A percentile compares a stretch with the other conserved stretches of the same genome.
These are phyloP conservation scores for Chaetomium olivaceum DNA, from an alignment of 2,329 filamentous ascomycete genomes.

Conservation along the genomic window DNA sequence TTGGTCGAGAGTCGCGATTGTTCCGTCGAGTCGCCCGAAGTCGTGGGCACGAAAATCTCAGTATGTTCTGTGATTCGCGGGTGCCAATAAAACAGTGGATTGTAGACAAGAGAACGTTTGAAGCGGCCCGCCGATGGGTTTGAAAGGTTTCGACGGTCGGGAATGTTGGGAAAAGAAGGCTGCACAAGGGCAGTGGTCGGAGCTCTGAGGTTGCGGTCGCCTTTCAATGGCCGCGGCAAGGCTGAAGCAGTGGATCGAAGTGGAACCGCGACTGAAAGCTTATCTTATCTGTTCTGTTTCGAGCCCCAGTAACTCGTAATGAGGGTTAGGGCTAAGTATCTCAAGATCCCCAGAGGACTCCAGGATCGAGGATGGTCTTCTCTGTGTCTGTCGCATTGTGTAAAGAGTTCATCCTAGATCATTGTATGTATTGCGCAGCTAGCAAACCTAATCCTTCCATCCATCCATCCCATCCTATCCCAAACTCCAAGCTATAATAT, in stretches of 20 bases:
- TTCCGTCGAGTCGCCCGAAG: background rate
- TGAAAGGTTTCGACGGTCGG: background rate
- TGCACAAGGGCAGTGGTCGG: constrained; percentile 13
- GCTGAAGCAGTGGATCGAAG: constrained; percentile 18
- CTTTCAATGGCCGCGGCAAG: constrained; percentile 17
- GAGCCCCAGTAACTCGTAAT: no score
- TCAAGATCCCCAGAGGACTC: no score
- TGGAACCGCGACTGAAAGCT: background rate
- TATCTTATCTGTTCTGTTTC: background rate
- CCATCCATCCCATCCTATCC: background rate
- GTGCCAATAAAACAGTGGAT: background rate
- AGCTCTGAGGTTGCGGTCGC: constrained; percentile 1
- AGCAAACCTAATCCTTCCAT: background rate
- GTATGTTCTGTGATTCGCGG: background rate
- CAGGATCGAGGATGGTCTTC: background rate
- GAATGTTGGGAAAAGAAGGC: constrained; percentile 9
- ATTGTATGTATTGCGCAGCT: background rate
- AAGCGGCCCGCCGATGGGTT: constrained; percentile 1
- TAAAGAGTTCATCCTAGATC: background rate
- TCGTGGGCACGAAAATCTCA: background rate
- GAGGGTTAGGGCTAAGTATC: constrained; percentile 13
- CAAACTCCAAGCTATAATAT: background rate
- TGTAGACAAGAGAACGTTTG: background rate
- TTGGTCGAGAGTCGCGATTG: background rate
- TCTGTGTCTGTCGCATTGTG: background rate